phyloP scores from a whole-genome alignment of 208 protist genomes.

The Leishmania guyanensis region DNA sequence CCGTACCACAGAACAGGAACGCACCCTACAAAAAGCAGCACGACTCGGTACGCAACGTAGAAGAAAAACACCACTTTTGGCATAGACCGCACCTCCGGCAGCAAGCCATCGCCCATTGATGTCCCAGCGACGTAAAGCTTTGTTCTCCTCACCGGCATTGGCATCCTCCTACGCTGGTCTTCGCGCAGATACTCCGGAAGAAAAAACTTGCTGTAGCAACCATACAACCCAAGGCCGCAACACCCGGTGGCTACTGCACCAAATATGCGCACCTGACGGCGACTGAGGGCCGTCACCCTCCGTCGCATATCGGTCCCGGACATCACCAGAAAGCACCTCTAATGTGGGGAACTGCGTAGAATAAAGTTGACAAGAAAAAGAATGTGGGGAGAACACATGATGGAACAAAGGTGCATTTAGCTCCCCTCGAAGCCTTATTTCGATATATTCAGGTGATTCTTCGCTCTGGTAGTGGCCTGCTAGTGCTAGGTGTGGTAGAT shows the following conservation, averaged over 20 bases:
- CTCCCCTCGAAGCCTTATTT: background rate
- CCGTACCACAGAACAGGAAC: conserved; percentile 60
- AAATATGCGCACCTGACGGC: conserved; percentile 44
- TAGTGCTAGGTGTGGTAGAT: background rate
- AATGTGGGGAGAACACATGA: background rate
- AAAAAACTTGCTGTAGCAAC: conserved; percentile 55
- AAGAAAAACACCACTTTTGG: conserved; percentile 34
- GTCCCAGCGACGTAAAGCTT: conserved; percentile 60
- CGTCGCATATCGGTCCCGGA: conserved; percentile 31
- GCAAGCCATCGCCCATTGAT: conserved; percentile 28
- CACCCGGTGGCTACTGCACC: conserved; percentile 23
- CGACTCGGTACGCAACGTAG: conserved; percentile 41
- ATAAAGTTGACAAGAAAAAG: background rate
- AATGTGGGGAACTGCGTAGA: background rate
- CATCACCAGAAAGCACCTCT: conserved; percentile 20
- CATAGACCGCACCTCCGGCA: conserved; percentile 32
- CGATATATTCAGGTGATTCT: background rate
- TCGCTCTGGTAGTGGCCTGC: background rate
- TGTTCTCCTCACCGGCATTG: conserved; percentile 46
- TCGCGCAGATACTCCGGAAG: conserved; percentile 34
- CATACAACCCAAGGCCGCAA: conserved; percentile 38
- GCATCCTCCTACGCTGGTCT: conserved; percentile 17
- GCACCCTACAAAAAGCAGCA: conserved; percentile 40
- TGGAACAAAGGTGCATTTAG: background rate
- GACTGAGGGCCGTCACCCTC: conserved; percentile 47